Evolutionary conservation across 768 basidiomycete genomes (phyloP).

Genomic region (Pseudohyphozyma bogoriensis): DNA sequence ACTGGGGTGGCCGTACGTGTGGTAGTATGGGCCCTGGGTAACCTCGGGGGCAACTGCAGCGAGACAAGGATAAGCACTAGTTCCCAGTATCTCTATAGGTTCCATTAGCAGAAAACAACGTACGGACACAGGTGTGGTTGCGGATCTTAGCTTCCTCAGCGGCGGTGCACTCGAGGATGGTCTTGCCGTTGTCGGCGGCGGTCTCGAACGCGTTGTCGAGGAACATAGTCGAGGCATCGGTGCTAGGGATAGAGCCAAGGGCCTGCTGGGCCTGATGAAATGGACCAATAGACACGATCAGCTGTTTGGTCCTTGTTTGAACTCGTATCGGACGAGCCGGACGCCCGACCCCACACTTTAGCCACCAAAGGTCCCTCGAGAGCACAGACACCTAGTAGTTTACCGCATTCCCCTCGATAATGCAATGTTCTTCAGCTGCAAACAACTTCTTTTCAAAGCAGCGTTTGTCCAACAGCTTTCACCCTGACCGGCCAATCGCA

Average conservation of each 20-base stretch:
- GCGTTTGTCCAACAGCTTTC: too few species aligned
- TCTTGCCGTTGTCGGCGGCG: slow-evolving; percentile 12
- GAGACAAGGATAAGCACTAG: background rate
- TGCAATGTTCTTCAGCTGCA: too few species aligned
- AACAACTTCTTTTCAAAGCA: too few species aligned
- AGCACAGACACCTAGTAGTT: too few species aligned
- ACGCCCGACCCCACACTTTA: too few species aligned
- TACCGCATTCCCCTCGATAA: too few species aligned
- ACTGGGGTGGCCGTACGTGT: slow-evolving; percentile 35
- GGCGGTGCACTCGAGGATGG: slow-evolving; percentile 29
- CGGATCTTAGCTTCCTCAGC: slow-evolving; percentile 31
- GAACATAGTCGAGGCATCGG: slow-evolving; percentile 31
- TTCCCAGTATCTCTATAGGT: background rate
- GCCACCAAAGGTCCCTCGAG: too few species aligned
- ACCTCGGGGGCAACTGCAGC: slow-evolving; percentile 17
- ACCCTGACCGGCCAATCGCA: too few species aligned
- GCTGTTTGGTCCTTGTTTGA: too few species aligned
- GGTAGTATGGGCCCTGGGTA: slow-evolving; percentile 32
- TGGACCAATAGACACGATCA: background rate
- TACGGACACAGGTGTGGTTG: slow-evolving; percentile 35
- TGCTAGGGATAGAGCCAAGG: slow-evolving; percentile 16
- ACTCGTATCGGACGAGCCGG: too few species aligned
- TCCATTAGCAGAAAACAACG: background rate
- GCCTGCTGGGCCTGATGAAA: slow-evolving; percentile 25
- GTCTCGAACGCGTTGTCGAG: slow-evolving; percentile 33